These are phyloP conservation scores for Botrytis elliptica DNA, from an alignment of 2,329 filamentous ascomycete genomes.

Conservation along the genomic window DNA sequence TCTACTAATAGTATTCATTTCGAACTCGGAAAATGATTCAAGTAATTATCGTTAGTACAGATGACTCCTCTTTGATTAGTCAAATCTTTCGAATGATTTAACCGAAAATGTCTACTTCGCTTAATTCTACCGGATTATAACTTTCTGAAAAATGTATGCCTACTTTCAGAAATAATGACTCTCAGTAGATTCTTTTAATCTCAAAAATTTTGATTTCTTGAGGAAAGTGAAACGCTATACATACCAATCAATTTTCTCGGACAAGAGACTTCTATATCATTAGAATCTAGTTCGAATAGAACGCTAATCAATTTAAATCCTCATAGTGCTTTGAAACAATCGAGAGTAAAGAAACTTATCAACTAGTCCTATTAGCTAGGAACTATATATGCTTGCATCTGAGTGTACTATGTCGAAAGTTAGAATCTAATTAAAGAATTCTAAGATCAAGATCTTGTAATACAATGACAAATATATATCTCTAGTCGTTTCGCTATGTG, in stretches of 20 bases:
- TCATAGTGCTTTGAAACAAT: not conserved
- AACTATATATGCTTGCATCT: not conserved
- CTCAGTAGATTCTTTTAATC: rapidly evolving
- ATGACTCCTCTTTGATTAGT: not conserved
- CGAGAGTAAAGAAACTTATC: not conserved
- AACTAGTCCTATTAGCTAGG: not conserved
- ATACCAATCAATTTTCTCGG: not conserved
- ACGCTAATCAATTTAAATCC: not conserved
- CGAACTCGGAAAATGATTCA: not conserved
- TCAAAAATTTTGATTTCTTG: rapidly evolving
- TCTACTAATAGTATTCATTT: not conserved
- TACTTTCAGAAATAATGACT: not conserved
- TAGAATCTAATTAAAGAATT: not conserved
- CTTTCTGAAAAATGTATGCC: not conserved
- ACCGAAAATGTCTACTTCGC: not conserved
- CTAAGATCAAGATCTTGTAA: not conserved
- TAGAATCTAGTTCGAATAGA: not conserved
- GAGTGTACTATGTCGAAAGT: not conserved
- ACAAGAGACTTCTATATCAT: rapidly evolving
- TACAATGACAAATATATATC: not conserved
- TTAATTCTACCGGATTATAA: not conserved
- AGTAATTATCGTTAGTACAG: not conserved
- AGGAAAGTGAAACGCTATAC: not conserved
- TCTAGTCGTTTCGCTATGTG: not conserved
- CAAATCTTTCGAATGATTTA: not conserved